Base-by-base conservation (phyloP, 1,139 yeast species). In the Pichia sp. region DNA sequence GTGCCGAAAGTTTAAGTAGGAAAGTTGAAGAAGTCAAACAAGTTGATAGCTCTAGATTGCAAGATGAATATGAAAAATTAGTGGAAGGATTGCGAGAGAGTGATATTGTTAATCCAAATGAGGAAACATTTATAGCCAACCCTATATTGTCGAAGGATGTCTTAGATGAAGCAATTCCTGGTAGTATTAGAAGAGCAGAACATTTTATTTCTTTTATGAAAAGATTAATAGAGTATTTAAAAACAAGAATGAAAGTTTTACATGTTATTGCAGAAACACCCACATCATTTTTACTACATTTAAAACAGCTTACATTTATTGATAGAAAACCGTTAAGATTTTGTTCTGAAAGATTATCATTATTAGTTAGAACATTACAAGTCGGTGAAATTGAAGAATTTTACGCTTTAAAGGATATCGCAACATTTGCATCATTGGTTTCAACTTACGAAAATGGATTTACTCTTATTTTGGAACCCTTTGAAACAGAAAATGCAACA, bases 251-350 rank as follows among this genome's bases (percentile, higher is more conserved):
- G 99, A 93, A 93, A 71, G 97, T 93, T 1, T 71, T 95, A 48
- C 97, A 93, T 71, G 99, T 95, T 47, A 90, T 93, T 46, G 89
- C 97, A 44, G 99, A 93, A 67, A 95, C 99, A 0, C 99, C 99
- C 0, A 79, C 83, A 9, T 89, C 97, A 50, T 93, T 93, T 66
- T 70, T 93, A 55, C 95, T 88, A 67, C 99, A 93, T 73, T 73
- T 95, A 63, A 91, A 91, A 66, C 98, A 93, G 56, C 70, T 93
- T 53, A 95, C 99, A 0, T 95, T 83, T 64, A 95, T 93, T 49
- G 99, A 93, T 61, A 73, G 84, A 56, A 93, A 93, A 62, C 99
- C 99, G 0, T 73, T 93, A 47, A 70, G 95, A 54, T 93, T 90
- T 67, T 90, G 98, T 64, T 84, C 97, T 0, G 99, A 93, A 64